Conservation (phyloP, 106 monocot genomes). For the Dactylorhiza incarnata region DNA sequence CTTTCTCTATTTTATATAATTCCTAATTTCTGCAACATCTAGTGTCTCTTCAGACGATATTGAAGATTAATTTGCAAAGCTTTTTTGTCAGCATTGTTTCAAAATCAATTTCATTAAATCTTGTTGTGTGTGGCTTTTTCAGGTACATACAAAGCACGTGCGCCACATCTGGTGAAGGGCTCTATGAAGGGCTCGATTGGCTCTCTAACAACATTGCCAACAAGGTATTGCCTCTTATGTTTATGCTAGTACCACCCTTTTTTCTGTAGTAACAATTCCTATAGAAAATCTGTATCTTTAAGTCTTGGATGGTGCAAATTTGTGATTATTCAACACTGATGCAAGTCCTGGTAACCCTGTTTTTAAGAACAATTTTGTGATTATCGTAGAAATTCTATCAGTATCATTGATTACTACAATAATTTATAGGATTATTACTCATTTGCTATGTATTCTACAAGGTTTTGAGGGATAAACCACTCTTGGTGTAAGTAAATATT, state of each 20-base stretch:
- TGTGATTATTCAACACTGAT: neutral
- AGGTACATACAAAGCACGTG: constrained; percentile 21
- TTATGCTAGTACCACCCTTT: neutral
- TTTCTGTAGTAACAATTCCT: neutral
- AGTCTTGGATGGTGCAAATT: neutral
- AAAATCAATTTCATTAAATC: neutral
- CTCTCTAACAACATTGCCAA: constrained; percentile 20
- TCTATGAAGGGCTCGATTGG: constrained; percentile 3
- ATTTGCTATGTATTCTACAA: too few relatives aligned
- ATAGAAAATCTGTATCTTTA: neutral
- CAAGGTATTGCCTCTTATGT: constrained; percentile 7
- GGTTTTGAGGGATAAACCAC: too few relatives aligned
- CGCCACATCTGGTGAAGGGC: too few relatives aligned
- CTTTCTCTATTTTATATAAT: neutral
- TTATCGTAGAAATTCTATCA: too few relatives aligned
- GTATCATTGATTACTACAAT: too few relatives aligned
- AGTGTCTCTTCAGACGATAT: neutral
- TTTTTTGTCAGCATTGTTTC: neutral
- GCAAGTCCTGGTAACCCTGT: neutral
- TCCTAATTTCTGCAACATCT: neutral
- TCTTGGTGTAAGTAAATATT: too few relatives aligned
- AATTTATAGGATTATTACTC: too few relatives aligned
- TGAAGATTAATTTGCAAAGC: neutral
- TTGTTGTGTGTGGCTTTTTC: neutral
- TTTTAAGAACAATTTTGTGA: neutral